Evolutionary conservation across 352 stramenopile genomes (phyloP), one percentile per base, ranked within the genome.

Genomic region (Pythium utonaiense): DNA sequence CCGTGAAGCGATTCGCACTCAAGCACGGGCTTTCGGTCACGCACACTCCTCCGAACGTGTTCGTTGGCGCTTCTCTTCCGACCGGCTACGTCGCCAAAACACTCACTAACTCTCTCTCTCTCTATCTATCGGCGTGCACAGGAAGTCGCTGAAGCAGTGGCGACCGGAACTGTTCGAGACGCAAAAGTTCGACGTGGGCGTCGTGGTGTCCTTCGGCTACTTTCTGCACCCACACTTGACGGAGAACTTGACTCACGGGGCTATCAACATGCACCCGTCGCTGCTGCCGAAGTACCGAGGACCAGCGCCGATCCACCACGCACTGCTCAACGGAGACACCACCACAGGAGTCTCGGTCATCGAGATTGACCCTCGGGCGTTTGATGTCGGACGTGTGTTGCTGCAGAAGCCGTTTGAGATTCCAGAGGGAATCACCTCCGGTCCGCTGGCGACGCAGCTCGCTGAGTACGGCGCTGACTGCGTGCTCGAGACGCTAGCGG

Each of bases 171-270:
- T 87, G 48, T 77, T 83, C 4, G 72, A 73, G 0, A 53, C 71
- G 0, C 57, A 73, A 5, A 22, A 16, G 1, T 95, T 93, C 61
- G 85, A 95, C 50, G 77, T 96, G 7, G 87, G 84, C 8, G 85
- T 96, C 2, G 87, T 96, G 34, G 86, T 95, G n/a, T 95, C 86
- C 3, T 96, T 96, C 55, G 87, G 87, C 9, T 94, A 94, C 71
- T 58, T 73, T 45, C 44, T 91, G 80, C 80, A 93, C 57, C 75
- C 79, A 44, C 80, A 91, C 53, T 77, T 96, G 74, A 70, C 95
- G 10, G 69, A 67, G 14, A 74, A 80, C 9, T 60, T 95, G 21
- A 34, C 74, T 16, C 67, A 88, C 40, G 86, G 87, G 6, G 86
- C 86, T 22, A 88, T 96, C 60, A 96, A 96, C 62, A 91, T 96